These are phyloP conservation scores for Falciphora oryzae DNA, from an alignment of 2,329 filamentous ascomycete genomes.

Conservation along the genomic window DNA sequence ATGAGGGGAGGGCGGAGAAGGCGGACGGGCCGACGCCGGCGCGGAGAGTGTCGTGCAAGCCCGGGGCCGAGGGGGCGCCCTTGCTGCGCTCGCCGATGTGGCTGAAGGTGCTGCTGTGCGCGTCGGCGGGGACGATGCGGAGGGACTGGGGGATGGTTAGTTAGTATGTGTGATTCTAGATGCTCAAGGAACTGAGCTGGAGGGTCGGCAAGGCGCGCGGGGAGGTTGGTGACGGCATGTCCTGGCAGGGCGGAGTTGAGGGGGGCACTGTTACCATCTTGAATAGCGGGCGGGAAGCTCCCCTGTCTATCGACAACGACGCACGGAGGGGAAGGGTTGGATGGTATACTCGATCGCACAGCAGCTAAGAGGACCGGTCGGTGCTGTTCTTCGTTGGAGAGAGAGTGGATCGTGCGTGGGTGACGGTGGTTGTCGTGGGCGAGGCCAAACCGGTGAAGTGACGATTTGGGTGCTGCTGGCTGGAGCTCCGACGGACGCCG, in stretches of 20 bases:
- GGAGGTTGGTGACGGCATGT: not conserved
- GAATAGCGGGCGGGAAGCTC: slow-evolving; percentile 19
- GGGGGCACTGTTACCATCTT: slow-evolving; percentile 41
- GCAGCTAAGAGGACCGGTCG: not conserved
- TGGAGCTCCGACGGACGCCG: not conserved
- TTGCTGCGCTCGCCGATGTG: slow-evolving; percentile 52
- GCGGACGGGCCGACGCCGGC: slow-evolving; percentile 66
- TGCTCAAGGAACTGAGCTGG: slow-evolving; percentile 7
- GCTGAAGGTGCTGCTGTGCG: slow-evolving; percentile 60
- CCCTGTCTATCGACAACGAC: not conserved
- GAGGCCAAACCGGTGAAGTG: not conserved
- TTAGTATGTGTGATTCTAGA: not conserved
- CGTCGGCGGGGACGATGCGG: slow-evolving; percentile 73
- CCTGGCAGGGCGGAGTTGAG: not conserved
- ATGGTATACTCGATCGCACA: not conserved
- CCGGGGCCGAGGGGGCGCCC: slow-evolving; percentile 83
- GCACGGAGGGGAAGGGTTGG: too few species aligned
- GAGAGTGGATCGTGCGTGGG: not conserved
- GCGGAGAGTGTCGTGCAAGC: slow-evolving; percentile 89
- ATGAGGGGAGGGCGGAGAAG: slow-evolving; percentile 35
- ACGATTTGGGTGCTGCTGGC: not conserved
- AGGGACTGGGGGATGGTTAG: slow-evolving; percentile 57
- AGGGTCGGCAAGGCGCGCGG: not conserved
- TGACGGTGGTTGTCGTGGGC: slow-evolving; percentile 6
- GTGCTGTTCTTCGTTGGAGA: not conserved